Evolutionary conservation across 306 rosid species (phyloP), one percentile per base, ranked within the genome.

Genomic region (Dicorynia guianensis): DNA sequence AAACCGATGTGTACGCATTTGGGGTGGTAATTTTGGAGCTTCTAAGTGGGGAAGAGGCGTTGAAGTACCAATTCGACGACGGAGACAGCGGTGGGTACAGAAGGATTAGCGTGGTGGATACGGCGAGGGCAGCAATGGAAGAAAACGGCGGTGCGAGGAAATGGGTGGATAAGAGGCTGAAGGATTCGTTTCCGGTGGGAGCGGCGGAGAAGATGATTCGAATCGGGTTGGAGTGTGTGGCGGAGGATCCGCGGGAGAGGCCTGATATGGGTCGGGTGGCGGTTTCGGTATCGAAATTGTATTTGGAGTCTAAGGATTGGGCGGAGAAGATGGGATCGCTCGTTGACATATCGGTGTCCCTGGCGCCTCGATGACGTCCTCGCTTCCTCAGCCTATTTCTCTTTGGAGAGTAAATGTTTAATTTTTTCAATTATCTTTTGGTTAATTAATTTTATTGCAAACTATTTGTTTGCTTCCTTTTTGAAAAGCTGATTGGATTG

Each of bases 1-100:
- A 87, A 67, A 76, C 85, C 20, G 99, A 95, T n/a, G 93, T 89
- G 39, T 95, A 89, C 58, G 99, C 99, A 0, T 95, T 95, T 49
- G 97, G 99, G 0, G 96, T 95, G 19, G 96, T 95, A 80, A 14
- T 95, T 35, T 46, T 95, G 83, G 99, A 95, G 87, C 82, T 95
- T 6, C 48, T 92, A 25, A 88, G 97, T 10, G 99, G 99, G 9
- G 85, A 85, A 10, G 99, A 87, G 79, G 87, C 87, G 19, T n/a
- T 95, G 86, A 89, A 76, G 53, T 90, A 80, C 64, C 75, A 48
- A 4, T 30, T 84, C 19, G 90, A 82, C 18, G 83, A 72, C 11
- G 80, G 36, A 3, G 71, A 9, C 1, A 84, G 43, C 11, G 91
- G 88, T 0, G 84, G 83, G 8, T 92, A 89, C 5, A 71, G 69